These are phyloP conservation scores for Strobilomyces dryophilus DNA, from an alignment of 768 basidiomycete genomes.

Conservation along the genomic window DNA sequence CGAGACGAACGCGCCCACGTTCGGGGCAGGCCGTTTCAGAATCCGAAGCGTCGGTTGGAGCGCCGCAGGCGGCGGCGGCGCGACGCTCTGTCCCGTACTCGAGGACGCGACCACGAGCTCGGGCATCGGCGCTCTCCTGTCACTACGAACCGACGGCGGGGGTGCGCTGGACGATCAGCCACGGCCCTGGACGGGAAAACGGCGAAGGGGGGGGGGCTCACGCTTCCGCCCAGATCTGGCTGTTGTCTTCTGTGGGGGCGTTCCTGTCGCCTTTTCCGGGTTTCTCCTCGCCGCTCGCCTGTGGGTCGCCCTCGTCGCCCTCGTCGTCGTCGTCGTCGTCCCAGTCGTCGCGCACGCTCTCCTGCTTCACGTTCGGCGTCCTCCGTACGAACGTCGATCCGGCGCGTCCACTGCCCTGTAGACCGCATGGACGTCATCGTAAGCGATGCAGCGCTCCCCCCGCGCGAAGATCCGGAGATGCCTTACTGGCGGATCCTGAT, in stretches of 20 bases:
- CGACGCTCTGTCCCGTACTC: conserved; percentile 33
- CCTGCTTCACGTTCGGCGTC: conserved; percentile 1
- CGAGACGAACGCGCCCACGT: neutral
- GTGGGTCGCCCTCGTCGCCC: conserved; percentile 56
- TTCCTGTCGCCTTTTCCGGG: conserved; percentile 6
- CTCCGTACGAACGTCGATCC: conserved; percentile 1
- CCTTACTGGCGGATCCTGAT: conserved; percentile 16
- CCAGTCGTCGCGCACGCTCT: conserved; percentile 49
- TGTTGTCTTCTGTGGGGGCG: conserved; percentile 29
- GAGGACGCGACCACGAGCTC: conserved; percentile 45
- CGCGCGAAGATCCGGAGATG: neutral
- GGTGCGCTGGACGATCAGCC: conserved; percentile 12
- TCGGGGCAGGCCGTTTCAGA: conserved; percentile 59
- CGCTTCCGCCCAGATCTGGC: conserved; percentile 68
- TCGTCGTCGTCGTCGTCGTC: conserved; percentile 45
- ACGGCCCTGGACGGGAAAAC: conserved; percentile 1
- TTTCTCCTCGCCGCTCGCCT: conserved; percentile 42
- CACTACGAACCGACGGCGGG: conserved; percentile 36
- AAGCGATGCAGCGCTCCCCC: conserved; percentile 9
- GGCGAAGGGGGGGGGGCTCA: conserved; percentile 34
- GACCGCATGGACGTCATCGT: neutral
- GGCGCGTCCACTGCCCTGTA: neutral
- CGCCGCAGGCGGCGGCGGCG: conserved; percentile 51
- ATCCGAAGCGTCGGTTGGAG: conserved; percentile 66
- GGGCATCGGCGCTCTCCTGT: conserved; percentile 65